phyloP scores from a whole-genome alignment of 805 yeast species.

The Huiozyma sinensis region DNA sequence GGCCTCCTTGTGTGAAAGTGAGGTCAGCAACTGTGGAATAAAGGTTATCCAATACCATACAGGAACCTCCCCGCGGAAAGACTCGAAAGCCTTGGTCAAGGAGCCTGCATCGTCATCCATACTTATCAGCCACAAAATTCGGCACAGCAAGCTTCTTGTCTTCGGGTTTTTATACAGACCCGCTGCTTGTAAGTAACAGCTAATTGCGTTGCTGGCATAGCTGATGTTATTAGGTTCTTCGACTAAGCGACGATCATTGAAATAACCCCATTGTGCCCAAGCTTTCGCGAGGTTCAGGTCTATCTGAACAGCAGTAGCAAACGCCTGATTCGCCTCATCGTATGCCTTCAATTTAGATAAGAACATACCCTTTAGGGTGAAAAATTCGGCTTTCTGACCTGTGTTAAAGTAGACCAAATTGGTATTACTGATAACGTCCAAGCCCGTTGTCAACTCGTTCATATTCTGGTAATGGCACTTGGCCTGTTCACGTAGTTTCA shows the following conservation, averaged over 20 bases:
- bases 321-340: constrained; percentile 95
- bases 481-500: constrained; percentile 93
- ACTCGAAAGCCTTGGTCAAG: constrained; percentile 77
- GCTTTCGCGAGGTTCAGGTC: constrained; percentile 93
- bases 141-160: constrained; percentile 74
- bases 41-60: constrained; percentile 99
- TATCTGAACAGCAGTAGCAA: constrained; percentile 94
- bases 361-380: constrained; percentile 96
- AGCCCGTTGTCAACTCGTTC: constrained; percentile 83
- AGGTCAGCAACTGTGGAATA: constrained; percentile 85
- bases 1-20: constrained; percentile 87
- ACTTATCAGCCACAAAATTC: constrained; percentile 88
- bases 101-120: constrained; percentile 79
- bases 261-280: constrained; percentile 99
- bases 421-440: constrained; percentile 94
- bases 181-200: constrained; percentile 95
- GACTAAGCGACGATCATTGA: constrained; percentile 78
- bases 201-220: constrained; percentile 85
- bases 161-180: constrained; percentile 90
- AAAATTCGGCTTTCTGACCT: constrained; percentile 96
- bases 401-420: constrained; percentile 93
- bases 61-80: constrained; percentile 91
- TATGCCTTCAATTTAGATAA: constrained; percentile 79
- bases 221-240: constrained; percentile 73
- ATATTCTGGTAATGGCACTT: constrained; percentile 93